Percentiles rank a stretch among this genome's conserved stretches.
These are phyloP conservation scores for Coemansia sp. DNA, from an alignment of 371 early-diverging fungal species.

Conservation along the genomic window DNA sequence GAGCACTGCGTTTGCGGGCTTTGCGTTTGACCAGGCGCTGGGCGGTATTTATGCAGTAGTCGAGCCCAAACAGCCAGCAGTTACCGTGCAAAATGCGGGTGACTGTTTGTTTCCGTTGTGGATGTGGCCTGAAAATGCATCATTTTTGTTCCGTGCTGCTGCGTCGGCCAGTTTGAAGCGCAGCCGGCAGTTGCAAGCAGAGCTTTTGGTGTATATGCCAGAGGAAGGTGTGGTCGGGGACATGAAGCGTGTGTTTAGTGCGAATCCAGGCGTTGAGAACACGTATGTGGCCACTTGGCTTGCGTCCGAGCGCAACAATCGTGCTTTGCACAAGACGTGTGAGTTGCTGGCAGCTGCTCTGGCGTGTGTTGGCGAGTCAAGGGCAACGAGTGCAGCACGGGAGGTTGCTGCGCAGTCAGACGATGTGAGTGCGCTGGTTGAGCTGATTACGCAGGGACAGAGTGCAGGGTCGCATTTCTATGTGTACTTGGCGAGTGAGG, in stretches of 20 bases:
- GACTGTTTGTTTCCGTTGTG: slow-evolving; percentile 23
- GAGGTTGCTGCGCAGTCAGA: neutral
- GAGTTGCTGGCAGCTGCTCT: slow-evolving; percentile 19
- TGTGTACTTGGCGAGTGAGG: slow-evolving; percentile 12
- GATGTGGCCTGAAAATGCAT: slow-evolving; percentile 36
- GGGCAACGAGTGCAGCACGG: slow-evolving; percentile 1
- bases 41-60: slow-evolving; percentile 2
- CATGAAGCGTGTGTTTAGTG: slow-evolving; percentile 17
- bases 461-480: neutral
- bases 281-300: slow-evolving; percentile 34
- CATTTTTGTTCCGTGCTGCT: slow-evolving; percentile 25
- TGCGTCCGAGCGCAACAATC: slow-evolving; percentile 10
- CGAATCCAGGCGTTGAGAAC: slow-evolving; percentile 37
- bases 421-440: slow-evolving; percentile 1
- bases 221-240: neutral
- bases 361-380: neutral
- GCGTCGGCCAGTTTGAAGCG: slow-evolving; percentile 25
- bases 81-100: neutral
- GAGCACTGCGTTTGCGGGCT: slow-evolving; percentile 28
- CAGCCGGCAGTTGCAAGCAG: slow-evolving; percentile 5
- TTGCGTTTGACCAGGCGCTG: slow-evolving; percentile 37
- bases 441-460: slow-evolving; percentile 4
- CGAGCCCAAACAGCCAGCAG: slow-evolving; percentile 4
- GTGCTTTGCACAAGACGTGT: neutral
- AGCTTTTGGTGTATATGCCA: slow-evolving; percentile 10